These are phyloP conservation scores for Syzygium aromaticum DNA, from an alignment of 345 rosid species.

Conservation along the genomic window DNA sequence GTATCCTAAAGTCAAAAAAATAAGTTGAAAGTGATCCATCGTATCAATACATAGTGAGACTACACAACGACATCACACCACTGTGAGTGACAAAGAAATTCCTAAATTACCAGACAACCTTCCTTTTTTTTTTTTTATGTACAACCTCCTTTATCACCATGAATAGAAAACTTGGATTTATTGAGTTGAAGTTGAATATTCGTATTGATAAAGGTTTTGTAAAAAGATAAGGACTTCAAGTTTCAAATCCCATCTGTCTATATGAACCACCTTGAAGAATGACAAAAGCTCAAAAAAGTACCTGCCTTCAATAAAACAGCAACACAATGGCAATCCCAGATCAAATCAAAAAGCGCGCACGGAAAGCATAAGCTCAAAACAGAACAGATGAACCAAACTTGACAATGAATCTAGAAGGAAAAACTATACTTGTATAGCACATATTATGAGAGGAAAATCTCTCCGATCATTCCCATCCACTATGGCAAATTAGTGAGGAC, in stretches of 20 bases:
- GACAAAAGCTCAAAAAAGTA: neutral
- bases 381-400: neutral
- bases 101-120: neutral
- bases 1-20: neutral
- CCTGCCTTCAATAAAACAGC: neutral
- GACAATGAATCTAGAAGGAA: neutral
- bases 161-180: neutral
- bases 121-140: neutral
- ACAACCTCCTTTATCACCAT: neutral
- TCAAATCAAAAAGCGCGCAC: neutral
- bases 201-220: neutral
- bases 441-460: neutral
- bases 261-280: neutral
- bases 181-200: neutral
- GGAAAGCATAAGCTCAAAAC: neutral
- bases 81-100: neutral
- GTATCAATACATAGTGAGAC: neutral
- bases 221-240: neutral
- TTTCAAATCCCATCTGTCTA: neutral
- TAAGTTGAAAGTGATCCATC: neutral
- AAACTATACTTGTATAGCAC: neutral
- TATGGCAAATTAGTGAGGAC: neutral
- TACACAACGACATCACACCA: neutral
- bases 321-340: neutral
- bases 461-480: neutral